phyloP scores from a whole-genome alignment of 352 stramenopile species.

The Pythium sp. region DNA sequence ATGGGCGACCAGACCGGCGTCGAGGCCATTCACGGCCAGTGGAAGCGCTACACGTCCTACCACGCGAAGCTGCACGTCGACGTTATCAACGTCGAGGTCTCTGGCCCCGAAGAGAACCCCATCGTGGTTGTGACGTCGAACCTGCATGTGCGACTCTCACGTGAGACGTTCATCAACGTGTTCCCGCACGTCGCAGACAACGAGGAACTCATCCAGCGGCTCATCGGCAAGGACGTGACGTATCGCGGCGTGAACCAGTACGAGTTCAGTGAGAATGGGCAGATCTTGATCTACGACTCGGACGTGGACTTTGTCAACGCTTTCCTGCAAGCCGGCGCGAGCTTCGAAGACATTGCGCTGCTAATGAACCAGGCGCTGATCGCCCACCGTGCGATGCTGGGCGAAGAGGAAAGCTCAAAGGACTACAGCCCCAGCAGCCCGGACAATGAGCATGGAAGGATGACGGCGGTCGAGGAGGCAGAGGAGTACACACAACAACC shows the following conservation, averaged over 20 bases:
- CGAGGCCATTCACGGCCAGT: slow-evolving; percentile 36
- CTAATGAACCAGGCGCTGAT: slow-evolving; percentile 56
- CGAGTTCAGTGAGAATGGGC: slow-evolving; percentile 40
- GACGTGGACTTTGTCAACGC: slow-evolving; percentile 59
- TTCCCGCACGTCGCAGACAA: slow-evolving; percentile 62
- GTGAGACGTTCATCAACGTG: slow-evolving; percentile 45
- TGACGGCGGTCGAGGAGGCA: neutral
- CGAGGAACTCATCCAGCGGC: slow-evolving; percentile 36
- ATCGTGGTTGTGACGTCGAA: slow-evolving; percentile 42
- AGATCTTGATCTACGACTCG: slow-evolving; percentile 52
- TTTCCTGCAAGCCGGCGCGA: slow-evolving; percentile 35
- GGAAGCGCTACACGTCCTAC: slow-evolving; percentile 42
- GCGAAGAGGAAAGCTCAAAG: slow-evolving; percentile 6
- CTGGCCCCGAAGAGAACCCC: slow-evolving; percentile 35
- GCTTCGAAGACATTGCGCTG: slow-evolving; percentile 36
- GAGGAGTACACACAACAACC: neutral
- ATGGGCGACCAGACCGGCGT: slow-evolving; percentile 25
- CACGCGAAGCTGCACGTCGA: slow-evolving; percentile 29
- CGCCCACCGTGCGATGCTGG: slow-evolving; percentile 9
- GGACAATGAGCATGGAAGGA: neutral
- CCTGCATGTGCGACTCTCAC: slow-evolving; percentile 50
- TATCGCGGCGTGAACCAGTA: slow-evolving; percentile 55
- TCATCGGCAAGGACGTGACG: slow-evolving; percentile 44
- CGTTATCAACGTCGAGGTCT: slow-evolving; percentile 40
- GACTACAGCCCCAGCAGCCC: neutral